Evolutionary conservation across 164 flowering plant species (phyloP).

Genomic region (Annona cherimola): DNA sequence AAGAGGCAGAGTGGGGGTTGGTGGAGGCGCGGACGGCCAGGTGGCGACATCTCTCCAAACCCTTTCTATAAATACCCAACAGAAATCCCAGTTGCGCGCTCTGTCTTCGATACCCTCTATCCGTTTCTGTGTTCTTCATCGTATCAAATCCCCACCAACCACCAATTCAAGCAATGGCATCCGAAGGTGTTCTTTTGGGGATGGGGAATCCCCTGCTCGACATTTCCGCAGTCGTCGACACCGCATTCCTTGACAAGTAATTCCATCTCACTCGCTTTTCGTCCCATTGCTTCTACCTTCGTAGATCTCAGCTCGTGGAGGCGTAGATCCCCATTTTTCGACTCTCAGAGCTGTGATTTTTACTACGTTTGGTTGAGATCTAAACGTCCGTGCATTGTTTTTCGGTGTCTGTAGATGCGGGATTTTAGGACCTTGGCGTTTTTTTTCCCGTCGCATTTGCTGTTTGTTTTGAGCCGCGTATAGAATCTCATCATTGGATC

Average conservation of each 20-base stretch:
- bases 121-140: background rate
- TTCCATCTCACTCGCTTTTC: background rate
- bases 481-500: background rate
- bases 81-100: background rate
- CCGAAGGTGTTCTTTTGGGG: slow-evolving; percentile 55
- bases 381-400: no score
- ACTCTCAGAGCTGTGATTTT: background rate
- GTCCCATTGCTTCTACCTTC: background rate
- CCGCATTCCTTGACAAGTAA: slow-evolving; percentile 44
- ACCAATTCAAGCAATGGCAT: slow-evolving; percentile 28
- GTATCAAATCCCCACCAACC: no score
- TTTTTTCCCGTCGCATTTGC: background rate
- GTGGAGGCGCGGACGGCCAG: background rate
- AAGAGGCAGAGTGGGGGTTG: background rate
- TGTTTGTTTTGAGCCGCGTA: background rate
- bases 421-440: background rate
- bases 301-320: background rate
- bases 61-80: background rate
- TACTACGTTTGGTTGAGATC: background rate
- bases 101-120: background rate
- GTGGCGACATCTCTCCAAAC: background rate
- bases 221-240: slow-evolving; percentile 63
- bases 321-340: background rate
- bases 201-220: slow-evolving; percentile 79
- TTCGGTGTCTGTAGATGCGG: background rate